Evolutionary conservation across 345 rosid species (phyloP).

Genomic region (Citropsis articulata): DNA sequence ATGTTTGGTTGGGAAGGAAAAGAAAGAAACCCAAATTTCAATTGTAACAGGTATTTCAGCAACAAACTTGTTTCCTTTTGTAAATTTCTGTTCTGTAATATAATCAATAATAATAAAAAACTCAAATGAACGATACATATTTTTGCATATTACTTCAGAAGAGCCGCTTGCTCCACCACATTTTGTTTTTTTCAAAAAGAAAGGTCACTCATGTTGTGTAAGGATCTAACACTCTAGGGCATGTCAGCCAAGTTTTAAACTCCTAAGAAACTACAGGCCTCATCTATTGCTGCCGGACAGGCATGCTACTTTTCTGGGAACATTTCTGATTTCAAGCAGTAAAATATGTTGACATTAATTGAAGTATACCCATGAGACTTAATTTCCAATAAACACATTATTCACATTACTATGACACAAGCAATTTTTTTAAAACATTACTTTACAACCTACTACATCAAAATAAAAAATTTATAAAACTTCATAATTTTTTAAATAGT

Average conservation of each 20-base stretch:
- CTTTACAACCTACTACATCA: background rate
- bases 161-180: background rate
- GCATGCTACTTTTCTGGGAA: background rate
- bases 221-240: background rate
- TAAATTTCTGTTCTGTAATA: too few species aligned
- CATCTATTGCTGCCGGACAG: background rate
- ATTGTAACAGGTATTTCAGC: background rate
- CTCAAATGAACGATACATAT: background rate
- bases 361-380: background rate
- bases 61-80: background rate
- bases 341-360: background rate
- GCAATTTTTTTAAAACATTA: background rate
- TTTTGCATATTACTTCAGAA: background rate
- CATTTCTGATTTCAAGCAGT: background rate
- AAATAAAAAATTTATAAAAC: background rate
- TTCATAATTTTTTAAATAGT: background rate
- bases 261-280: background rate
- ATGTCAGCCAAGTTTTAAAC: background rate
- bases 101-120: too few species aligned
- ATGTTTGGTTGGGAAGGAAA: too few species aligned
- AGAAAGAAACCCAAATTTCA: slow-evolving; percentile 3
- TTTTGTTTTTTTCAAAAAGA: too few species aligned
- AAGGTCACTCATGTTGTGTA: background rate
- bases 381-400: background rate
- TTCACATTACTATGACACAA: background rate